A percentile compares a stretch with the other conserved stretches of the same genome.
Conservation (phyloP, 768 basidiomycete species). For the Clitopilus passeckerianus region DNA sequence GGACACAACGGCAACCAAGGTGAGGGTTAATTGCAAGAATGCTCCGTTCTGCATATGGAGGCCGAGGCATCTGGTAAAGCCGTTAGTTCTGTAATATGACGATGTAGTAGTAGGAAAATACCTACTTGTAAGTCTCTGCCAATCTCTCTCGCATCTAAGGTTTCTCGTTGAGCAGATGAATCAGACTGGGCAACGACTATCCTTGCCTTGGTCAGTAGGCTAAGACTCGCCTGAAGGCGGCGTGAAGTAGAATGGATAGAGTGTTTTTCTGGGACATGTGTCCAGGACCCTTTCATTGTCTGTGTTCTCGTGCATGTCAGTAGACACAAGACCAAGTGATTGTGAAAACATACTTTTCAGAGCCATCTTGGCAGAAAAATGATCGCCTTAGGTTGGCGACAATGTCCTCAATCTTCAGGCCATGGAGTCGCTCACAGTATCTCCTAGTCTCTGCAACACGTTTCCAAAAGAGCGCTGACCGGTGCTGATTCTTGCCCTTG, state of each 20-base stretch:
- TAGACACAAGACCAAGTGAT: neutral
- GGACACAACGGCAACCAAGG: slow-evolving; percentile 57
- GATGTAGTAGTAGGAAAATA: neutral
- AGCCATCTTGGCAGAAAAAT: slow-evolving; percentile 41
- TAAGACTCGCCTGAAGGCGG: slow-evolving; percentile 27
- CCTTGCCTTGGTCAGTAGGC: slow-evolving; percentile 43
- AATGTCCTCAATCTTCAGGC: slow-evolving; percentile 21
- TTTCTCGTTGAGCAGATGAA: neutral
- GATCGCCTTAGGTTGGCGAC: slow-evolving; percentile 38
- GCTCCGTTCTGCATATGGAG: slow-evolving; percentile 68
- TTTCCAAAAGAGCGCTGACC: slow-evolving; percentile 65
- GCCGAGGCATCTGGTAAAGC: slow-evolving; percentile 44
- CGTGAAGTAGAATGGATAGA: slow-evolving; percentile 27
- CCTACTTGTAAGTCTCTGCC: slow-evolving; percentile 48
- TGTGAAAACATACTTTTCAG: slow-evolving; percentile 28
- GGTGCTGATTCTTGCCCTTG: slow-evolving; percentile 78
- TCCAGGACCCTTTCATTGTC: slow-evolving; percentile 63
- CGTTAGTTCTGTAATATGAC: neutral
- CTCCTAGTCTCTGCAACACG: slow-evolving; percentile 58
- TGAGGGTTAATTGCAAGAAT: slow-evolving; percentile 64
- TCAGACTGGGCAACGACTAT: neutral
- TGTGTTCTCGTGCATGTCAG: slow-evolving; percentile 26
- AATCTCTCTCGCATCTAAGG: slow-evolving; percentile 12
- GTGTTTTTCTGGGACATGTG: slow-evolving; percentile 41
- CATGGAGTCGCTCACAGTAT: slow-evolving; percentile 34